Percentiles rank a stretch among this genome's conserved stretches.
Conservation (phyloP, 805 yeast species). For the Candida insectorum region DNA sequence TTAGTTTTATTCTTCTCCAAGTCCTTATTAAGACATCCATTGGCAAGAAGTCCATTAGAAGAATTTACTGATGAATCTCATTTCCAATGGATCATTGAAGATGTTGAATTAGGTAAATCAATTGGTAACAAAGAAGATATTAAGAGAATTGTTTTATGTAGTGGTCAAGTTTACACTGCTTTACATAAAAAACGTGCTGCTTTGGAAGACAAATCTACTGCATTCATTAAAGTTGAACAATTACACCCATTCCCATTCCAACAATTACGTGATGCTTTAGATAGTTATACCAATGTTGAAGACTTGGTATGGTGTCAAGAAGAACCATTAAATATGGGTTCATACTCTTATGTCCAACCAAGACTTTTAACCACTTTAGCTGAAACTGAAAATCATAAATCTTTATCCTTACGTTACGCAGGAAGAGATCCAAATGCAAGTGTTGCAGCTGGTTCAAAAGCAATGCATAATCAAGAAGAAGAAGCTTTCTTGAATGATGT, state of each 20-base stretch:
- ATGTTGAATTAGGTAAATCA: slow-evolving; percentile 75
- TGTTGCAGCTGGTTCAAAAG: slow-evolving; percentile 96
- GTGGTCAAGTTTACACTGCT: slow-evolving; percentile 95
- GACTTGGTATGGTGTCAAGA: slow-evolving; percentile 98
- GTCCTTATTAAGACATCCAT: slow-evolving; percentile 92
- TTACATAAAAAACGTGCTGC: slow-evolving; percentile 84
- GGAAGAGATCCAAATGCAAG: slow-evolving; percentile 99
- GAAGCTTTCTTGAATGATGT: slow-evolving; percentile 79
- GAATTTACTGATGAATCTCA: slow-evolving; percentile 91
- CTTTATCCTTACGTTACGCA: slow-evolving; percentile 68
- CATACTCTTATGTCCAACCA: slow-evolving; percentile 77
- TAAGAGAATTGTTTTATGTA: slow-evolving; percentile 77
- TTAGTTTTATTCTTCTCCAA: slow-evolving; percentile 86
- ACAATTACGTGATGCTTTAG: slow-evolving; percentile 79
- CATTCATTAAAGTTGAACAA: slow-evolving; percentile 88
- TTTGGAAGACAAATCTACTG: slow-evolving; percentile 75
- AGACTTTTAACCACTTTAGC: slow-evolving; percentile 74
- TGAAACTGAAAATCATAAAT: slow-evolving; percentile 69
- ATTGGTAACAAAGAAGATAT: slow-evolving; percentile 78
- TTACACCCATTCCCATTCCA: slow-evolving; percentile 98
- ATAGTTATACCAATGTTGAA: slow-evolving; percentile 74
- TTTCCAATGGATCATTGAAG: slow-evolving; percentile 96
- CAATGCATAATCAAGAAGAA: slow-evolving; percentile 85
- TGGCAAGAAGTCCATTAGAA: slow-evolving; percentile 78
- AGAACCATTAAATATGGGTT: slow-evolving; percentile 97